Evolutionary conservation across 1,139 yeast species (phyloP).

Genomic region (Diutina mesorugosa): DNA sequence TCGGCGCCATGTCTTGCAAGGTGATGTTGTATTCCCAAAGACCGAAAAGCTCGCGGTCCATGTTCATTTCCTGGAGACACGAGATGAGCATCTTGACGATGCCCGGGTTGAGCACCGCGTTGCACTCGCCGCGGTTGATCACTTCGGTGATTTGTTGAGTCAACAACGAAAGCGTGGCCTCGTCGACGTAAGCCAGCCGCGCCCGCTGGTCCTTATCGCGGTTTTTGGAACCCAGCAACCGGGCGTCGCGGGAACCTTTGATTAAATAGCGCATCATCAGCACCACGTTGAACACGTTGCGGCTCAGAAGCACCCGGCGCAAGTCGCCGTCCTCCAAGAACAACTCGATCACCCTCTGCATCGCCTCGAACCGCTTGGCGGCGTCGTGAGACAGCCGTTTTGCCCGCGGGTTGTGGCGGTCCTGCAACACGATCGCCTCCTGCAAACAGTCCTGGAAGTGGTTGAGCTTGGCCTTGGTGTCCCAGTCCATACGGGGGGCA

Average conservation of each 20-base stretch:
- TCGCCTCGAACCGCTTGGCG: slow-evolving; percentile 3
- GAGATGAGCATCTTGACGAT: slow-evolving; percentile 14
- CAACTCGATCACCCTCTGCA: slow-evolving; percentile 8
- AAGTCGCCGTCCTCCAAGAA: slow-evolving; percentile 19
- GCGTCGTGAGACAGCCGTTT: neutral
- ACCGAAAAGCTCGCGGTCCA: slow-evolving; percentile 21
- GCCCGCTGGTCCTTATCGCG: slow-evolving; percentile 27
- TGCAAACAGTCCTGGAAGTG: slow-evolving; percentile 18
- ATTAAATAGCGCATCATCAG: slow-evolving; percentile 16
- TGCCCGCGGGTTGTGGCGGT: slow-evolving; percentile 7
- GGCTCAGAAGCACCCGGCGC: slow-evolving; percentile 11
- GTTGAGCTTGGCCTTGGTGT: slow-evolving; percentile 9
- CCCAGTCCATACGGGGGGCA: neutral
- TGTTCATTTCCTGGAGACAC: slow-evolving; percentile 24
- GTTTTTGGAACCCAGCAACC: slow-evolving; percentile 21
- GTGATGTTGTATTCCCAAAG: slow-evolving; percentile 34
- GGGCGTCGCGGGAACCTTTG: slow-evolving; percentile 16
- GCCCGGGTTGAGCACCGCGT: slow-evolving; percentile 12
- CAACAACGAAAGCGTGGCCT: slow-evolving; percentile 19
- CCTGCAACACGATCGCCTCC: slow-evolving; percentile 13
- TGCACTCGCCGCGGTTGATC: slow-evolving; percentile 19
- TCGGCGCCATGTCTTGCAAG: slow-evolving; percentile 14
- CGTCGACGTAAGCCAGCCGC: slow-evolving; percentile 15
- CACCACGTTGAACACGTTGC: slow-evolving; percentile 16
- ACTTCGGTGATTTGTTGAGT: slow-evolving; percentile 21